Conservation (phyloP, 495 filamentous ascomycete species). For the Trichocladium antarcticum region DNA sequence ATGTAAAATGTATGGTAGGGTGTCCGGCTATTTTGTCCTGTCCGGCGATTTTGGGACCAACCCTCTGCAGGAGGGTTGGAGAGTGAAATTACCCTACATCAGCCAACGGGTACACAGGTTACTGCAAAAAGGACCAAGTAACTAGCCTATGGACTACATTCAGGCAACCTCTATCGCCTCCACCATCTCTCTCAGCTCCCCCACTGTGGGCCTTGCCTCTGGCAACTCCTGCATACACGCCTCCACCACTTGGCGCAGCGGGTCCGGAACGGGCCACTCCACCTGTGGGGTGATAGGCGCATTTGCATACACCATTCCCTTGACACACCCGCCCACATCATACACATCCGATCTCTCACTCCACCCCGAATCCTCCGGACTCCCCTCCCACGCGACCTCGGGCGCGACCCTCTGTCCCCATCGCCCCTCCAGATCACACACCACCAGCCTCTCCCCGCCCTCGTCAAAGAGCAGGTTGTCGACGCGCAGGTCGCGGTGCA, state of each 20-base stretch:
- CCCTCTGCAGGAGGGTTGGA: no score
- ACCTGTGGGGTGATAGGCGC: constrained; percentile 5
- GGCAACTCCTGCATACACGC: constrained; percentile 9
- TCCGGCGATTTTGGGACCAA: no score
- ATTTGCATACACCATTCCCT: constrained; percentile 8
- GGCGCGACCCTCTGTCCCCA: constrained; percentile 18
- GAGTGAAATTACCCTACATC: no score
- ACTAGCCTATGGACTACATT: no score
- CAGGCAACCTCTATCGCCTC: no score
- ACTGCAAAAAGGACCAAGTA: no score
- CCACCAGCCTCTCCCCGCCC: constrained; percentile 12
- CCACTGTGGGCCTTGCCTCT: neutral
- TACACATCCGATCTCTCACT: constrained; percentile 1
- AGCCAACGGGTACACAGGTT: no score
- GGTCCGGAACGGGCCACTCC: constrained; percentile 5
- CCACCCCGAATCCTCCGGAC: constrained; percentile 3
- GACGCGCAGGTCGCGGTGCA: constrained; percentile 24
- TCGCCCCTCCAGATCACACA: constrained; percentile 24
- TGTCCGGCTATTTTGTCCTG: no score
- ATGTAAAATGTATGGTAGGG: no score
- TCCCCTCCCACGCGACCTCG: constrained; percentile 3
- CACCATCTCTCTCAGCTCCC: constrained; percentile 1
- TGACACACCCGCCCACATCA: constrained; percentile 7
- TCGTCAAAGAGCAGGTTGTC: constrained; percentile 20
- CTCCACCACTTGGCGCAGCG: constrained; percentile 1